Conservation (phyloP, 371 early-diverging fungal species). For the Mucor indicus region DNA sequence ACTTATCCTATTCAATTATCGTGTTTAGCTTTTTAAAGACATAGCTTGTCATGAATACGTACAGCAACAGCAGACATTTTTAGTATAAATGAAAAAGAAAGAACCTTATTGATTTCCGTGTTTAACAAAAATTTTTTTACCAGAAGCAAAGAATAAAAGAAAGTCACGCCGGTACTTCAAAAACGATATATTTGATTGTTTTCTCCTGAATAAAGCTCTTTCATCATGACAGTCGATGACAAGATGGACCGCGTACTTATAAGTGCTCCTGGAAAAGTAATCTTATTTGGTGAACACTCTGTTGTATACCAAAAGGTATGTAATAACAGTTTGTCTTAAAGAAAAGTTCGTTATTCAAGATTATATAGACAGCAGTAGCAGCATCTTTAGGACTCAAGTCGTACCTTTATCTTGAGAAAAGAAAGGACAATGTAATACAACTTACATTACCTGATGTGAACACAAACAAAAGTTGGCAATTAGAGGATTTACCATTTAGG, state of each 20-base stretch:
- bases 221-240: conserved; percentile 8
- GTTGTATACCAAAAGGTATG: conserved; percentile 93
- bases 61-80: conserved; percentile 33
- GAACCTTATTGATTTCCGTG: conserved; percentile 5
- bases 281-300: conserved; percentile 97
- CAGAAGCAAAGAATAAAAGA: not conserved
- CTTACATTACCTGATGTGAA: conserved; percentile 56
- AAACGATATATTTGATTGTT: not conserved
- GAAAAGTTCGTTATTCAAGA: not conserved
- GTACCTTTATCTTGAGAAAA: conserved; percentile 51
- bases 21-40: no score
- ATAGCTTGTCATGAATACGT: no score
- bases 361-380: conserved; percentile 60
- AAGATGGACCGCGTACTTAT: conserved; percentile 30
- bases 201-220: not conserved
- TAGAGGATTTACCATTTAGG: conserved; percentile 32
- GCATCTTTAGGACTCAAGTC: conserved; percentile 71
- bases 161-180: not conserved
- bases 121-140: conserved; percentile 1
- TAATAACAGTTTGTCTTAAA: not conserved
- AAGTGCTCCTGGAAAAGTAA: conserved; percentile 94
- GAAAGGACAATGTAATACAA: conserved; percentile 32
- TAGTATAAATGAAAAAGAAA: conserved; percentile 28
- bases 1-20: conserved; percentile 43
- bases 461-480: conserved; percentile 34